Evolutionary conservation across 2,329 filamentous ascomycete species (phyloP), one percentile per base, ranked within the genome.

Genomic region (Penicillium sp.): DNA sequence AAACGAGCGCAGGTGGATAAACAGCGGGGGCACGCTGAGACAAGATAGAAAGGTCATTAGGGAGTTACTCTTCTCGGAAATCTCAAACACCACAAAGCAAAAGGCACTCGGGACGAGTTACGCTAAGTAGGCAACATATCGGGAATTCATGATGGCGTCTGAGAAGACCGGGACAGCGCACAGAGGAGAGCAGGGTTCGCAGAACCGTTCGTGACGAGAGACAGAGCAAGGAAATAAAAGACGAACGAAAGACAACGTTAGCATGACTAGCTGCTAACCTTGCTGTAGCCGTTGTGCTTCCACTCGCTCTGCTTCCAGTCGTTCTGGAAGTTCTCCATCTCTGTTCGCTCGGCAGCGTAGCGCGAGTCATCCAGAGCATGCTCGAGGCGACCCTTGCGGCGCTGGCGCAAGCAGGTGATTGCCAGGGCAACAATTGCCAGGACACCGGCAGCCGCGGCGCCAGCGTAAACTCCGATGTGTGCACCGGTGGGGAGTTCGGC

Each of bases 401-500:
- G 77, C 69, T 84, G 81, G 50, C 74, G 76, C 61, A 83, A 64
- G 68, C 80, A 84, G 73, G 77, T 83, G 65, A 82, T 76, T 11
- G 74, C 63, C 24, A 80, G 70, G 19, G 75, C 65, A 7, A 69
- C 70, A 24, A 81, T 64, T 33, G 65, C 63, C 33, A 76, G 41
- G 5, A 67, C 67, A 27, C 65, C 71, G 11, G 71, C 73, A 6
- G 65, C 74, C 24, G 74, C 77, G 36, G 73, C 73, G 31, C 74
- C 78, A 54, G 63, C 66, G 59, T 72, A 74, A 55, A 85, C 77
- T 44, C 78, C 81, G 54, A 81, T 78, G 62, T 84, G 82, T 54
- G 80, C 80, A 16, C 73, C 78, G 0, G 70, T 63, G 2, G 79
- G 74, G 1, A 85, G 75, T 19, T 77, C 71, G 24, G 68, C 70